Evolutionary conservation across 306 rosid genomes (phyloP).

Genomic region (Dryas alaskensis): DNA sequence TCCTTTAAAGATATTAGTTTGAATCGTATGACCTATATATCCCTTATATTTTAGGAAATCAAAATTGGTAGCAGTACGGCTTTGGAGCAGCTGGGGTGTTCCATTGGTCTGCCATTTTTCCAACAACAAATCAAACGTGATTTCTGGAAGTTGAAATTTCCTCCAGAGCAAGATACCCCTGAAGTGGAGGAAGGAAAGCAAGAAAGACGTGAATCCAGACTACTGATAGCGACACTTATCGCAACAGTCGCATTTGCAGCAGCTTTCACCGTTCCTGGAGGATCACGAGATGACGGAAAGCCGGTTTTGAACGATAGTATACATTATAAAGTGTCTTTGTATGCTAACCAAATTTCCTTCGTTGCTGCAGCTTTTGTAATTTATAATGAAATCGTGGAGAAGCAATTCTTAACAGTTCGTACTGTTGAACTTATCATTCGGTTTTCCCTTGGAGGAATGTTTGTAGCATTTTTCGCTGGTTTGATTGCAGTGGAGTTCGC

Average conservation of each 20-base stretch:
- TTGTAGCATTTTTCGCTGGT: too few relatives aligned
- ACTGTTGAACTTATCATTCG: not conserved
- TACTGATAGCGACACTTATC: not conserved
- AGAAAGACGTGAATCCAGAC: not conserved
- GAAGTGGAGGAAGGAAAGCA: too few relatives aligned
- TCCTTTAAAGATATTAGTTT: too few relatives aligned
- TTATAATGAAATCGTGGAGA: not conserved
- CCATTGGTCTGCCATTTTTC: not conserved
- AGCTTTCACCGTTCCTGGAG: not conserved
- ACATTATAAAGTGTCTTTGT: too few relatives aligned
- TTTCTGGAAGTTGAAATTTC: not conserved
- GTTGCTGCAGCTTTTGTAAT: not conserved
- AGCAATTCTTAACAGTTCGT: too few relatives aligned
- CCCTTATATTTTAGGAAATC: not conserved
- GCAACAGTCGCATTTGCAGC: not conserved
- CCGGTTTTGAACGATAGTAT: not conserved
- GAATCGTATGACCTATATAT: too few relatives aligned
- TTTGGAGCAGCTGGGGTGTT: constrained; percentile 2
- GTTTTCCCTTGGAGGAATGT: not conserved
- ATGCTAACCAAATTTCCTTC: not conserved
- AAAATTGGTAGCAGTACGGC: not conserved
- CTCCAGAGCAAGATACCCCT: too few relatives aligned
- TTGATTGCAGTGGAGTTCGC: too few relatives aligned
- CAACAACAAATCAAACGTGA: constrained; percentile 1
- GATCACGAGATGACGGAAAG: not conserved